Evolutionary conservation across 140 eudicot genomes (phyloP), one percentile per base, ranked within the genome.

Genomic region (Erigeron philadelphicus): DNA sequence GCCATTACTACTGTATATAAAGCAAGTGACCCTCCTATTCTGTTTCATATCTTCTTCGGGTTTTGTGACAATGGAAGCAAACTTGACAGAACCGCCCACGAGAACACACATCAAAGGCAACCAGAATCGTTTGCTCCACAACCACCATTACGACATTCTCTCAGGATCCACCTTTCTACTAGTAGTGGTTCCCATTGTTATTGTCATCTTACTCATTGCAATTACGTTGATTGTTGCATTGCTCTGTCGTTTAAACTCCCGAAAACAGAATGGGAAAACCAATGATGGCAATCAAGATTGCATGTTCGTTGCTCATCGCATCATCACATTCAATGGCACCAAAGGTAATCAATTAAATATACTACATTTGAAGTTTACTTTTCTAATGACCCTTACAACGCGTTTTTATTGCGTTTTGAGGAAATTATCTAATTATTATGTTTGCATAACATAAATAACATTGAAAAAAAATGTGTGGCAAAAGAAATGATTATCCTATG

Each of bases 241-340:
- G 87, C 93, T 88, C 35, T 83, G 89, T 25, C 85, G 93, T 11
- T 54, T 72, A 40, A 31, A 31, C 38, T 31, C 38, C 38, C 38
- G 38, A 31, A 83, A 76, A 72, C 46, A 40, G 40, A 53, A 71
- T 52, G 73, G 1, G 44, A 78, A 9, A 42, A 62, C 46, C 62
- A 15, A 10, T 10, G 8, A 75, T 19, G 18, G 31, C 86, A 76
- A 62, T 61, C 65, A 54, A 21, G 71, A 77, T 18, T 85, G 96
- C 89, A 79, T 83, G 89, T 81, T 83, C 70, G 41, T 77, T 55
- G 79, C 85, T 48, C 92, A 83, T 58, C 78, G 78, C 72, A 74
- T 77, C 75, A 70, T 81, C 11, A 67, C 67, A 70, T 72, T 88
- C 78, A 52, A 43, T 75, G 46, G 78, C n/a, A 66, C 75, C 46